phyloP scores from a whole-genome alignment of 1,284 basidiomycete species.

The Schizophyllum amplum region DNA sequence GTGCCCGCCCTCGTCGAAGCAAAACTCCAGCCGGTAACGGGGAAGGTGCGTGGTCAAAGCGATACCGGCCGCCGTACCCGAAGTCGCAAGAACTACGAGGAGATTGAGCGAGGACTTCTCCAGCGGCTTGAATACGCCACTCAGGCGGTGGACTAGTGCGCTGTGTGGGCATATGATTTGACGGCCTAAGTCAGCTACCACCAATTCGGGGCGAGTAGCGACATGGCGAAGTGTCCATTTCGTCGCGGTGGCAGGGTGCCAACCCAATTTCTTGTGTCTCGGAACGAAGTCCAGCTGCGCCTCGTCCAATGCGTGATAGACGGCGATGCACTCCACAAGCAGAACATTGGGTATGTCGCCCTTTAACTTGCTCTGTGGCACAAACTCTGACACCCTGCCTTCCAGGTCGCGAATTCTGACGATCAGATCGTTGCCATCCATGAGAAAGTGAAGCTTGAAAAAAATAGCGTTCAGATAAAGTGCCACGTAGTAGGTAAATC shows the following conservation, averaged over 20 bases:
- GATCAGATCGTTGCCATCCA: background rate
- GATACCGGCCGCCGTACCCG: background rate
- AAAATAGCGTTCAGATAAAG: background rate
- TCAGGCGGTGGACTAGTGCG: background rate
- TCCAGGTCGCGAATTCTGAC: constrained; percentile 2
- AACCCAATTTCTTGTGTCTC: background rate
- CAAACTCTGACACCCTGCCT: constrained; percentile 3
- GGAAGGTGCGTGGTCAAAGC: constrained; percentile 14
- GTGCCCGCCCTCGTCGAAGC: constrained; percentile 16
- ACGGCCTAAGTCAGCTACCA: background rate
- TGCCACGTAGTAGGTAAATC: background rate
- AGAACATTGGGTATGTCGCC: constrained; percentile 7
- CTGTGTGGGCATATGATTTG: constrained; percentile 3
- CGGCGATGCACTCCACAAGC: background rate
- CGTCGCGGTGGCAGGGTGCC: background rate
- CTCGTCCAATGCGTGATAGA: constrained; percentile 5
- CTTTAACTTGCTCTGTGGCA: background rate
- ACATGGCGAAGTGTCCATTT: constrained; percentile 2
- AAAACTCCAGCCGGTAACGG: constrained; percentile 31
- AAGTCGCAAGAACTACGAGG: background rate
- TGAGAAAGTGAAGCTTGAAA: constrained; percentile 5
- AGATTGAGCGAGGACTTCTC: constrained; percentile 1
- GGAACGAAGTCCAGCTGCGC: constrained; percentile 2
- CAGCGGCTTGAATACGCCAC: background rate
- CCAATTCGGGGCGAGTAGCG: background rate